Evolutionary conservation across 306 rosid species (phyloP), one percentile per base, ranked within the genome.

Genomic region (Trifolium fragiferum): DNA sequence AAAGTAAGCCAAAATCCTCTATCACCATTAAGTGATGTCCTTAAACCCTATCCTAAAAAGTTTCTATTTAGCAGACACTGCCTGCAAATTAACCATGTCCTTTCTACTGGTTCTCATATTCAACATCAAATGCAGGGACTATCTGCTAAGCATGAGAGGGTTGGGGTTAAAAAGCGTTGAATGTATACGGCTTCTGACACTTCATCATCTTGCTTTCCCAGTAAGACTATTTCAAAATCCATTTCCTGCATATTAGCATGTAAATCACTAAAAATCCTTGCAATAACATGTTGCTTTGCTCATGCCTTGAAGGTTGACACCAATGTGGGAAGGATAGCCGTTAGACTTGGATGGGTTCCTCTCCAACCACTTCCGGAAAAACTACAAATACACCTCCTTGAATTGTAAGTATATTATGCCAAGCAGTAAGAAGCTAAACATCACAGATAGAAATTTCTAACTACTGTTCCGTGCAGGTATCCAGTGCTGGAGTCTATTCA

Each of bases 311-410:
- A 94, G 98, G 98, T 94, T 83, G 98, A 94, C 81, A 94, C 97
- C 80, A 94, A 94, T 79, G 98, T 94, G 50, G 98, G 97, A 88
- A 90, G 97, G 80, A 91, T 94, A 82, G 98, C 97, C 9, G 98
- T 94, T 73, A 85, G 98, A 77, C 96, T 94, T 27, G 97, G 98
- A 74, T 94, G 98, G 98, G 97, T 94, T 46, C 98, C 98, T 50
- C 91, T 94, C 79, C 95, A 85, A 76, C 97, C 98, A 21, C 88
- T 94, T 75, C 98, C 98, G 6, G 98, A 91, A 86, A 68, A 90
- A 35, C 89, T 94, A 65, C 98, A 94, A 40, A 46, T 94, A 69
- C 98, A 91, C 82, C 96, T 90, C 73, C 93, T 94, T 63, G 93
- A 94, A 84, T 35, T 86, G 98, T 91, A 87, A 83, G 95, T 67